Percentiles rank a stretch among this genome's conserved stretches.
phyloP scores from a whole-genome alignment of 1,284 basidiomycete genomes.

The Trichosporon coremiiforme region DNA sequence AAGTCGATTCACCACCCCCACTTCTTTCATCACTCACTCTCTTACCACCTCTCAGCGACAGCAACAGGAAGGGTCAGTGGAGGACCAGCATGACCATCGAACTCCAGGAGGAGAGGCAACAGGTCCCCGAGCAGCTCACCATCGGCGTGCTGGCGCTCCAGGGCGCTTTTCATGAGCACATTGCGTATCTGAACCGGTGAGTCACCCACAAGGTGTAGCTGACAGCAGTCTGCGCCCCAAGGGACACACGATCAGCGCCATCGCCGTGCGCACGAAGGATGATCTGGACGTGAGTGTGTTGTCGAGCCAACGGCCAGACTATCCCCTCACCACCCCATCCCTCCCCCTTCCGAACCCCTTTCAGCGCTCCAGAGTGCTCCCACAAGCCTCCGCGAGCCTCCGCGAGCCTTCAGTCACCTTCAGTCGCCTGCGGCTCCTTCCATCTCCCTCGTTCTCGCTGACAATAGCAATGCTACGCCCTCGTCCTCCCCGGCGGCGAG shows the following conservation, averaged over 20 bases:
- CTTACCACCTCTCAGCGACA: too few species aligned
- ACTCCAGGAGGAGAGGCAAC: neutral
- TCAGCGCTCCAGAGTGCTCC: too few species aligned
- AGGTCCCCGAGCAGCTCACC: conserved; percentile 21
- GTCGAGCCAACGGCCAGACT: too few species aligned
- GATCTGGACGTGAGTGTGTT: conserved; percentile 68
- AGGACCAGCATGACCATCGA: conserved; percentile 22
- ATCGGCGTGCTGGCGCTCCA: conserved; percentile 67
- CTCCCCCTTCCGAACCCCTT: too few species aligned
- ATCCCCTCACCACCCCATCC: too few species aligned
- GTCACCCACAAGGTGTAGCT: too few species aligned
- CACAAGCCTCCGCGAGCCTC: too few species aligned
- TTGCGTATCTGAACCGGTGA: conserved; percentile 51
- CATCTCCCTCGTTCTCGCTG: too few species aligned
- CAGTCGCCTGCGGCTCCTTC: too few species aligned
- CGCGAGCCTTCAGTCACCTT: too few species aligned
- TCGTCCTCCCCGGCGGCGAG: conserved; percentile 91
- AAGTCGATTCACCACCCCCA: neutral
- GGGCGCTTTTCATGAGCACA: conserved; percentile 90
- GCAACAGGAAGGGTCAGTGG: too few species aligned
- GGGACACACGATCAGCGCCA: conserved; percentile 39
- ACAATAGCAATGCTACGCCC: conserved; percentile 67
- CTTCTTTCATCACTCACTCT: too few species aligned
- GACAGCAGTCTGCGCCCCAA: conserved; percentile 35
- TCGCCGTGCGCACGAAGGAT: conserved; percentile 71